A percentile compares a stretch with the other conserved stretches of the same genome.
These are phyloP conservation scores for Fusarium setosum DNA, from an alignment of 2,329 filamentous ascomycete species.

Conservation along the genomic window DNA sequence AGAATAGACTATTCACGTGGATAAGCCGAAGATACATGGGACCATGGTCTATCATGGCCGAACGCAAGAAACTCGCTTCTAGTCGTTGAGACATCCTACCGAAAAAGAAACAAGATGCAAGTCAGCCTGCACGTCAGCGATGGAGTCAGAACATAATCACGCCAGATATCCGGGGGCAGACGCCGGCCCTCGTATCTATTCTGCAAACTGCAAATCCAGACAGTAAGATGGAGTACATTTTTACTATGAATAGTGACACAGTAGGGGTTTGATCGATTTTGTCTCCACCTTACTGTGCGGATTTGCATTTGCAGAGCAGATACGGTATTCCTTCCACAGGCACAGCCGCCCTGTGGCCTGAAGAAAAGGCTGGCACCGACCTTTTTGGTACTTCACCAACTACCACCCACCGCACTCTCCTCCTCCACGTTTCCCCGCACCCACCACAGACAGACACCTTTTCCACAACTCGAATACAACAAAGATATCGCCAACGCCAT, in stretches of 20 bases:
- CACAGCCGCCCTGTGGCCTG: neutral
- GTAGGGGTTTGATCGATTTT: neutral
- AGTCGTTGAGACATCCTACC: neutral
- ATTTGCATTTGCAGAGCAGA: neutral
- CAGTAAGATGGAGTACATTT: too few species aligned
- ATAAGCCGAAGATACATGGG: neutral
- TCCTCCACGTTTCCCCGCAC: neutral
- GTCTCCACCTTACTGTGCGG: too few species aligned
- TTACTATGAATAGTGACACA: neutral
- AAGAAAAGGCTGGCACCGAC: too few species aligned
- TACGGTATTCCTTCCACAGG: neutral
- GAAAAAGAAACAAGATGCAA: neutral
- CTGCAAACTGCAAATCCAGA: too few species aligned
- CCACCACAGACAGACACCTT: neutral
- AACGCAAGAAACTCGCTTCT: neutral
- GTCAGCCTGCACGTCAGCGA: too few species aligned
- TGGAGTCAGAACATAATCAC: too few species aligned
- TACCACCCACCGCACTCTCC: neutral
- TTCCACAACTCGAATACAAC: neutral
- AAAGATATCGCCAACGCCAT: neutral
- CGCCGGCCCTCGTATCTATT: too few species aligned
- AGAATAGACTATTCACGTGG: neutral
- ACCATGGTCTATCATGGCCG: neutral
- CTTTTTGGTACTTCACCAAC: neutral
- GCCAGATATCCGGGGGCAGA: neutral